phyloP scores from a whole-genome alignment of 371 early-diverging fungal genomes.

The Apophysomyces sp. region DNA sequence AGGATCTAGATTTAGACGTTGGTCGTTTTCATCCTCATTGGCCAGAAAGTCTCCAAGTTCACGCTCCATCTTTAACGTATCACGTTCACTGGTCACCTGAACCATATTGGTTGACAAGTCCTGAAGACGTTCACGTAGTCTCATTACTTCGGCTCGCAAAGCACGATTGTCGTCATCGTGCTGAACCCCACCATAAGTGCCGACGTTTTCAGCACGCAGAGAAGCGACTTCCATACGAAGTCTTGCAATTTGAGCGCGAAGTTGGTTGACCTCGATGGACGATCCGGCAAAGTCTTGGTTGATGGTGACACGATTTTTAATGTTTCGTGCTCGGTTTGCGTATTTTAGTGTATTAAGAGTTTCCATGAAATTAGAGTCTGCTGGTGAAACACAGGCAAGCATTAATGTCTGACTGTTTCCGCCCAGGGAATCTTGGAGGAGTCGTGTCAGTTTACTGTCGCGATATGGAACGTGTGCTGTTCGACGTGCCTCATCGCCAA shows the following conservation, averaged over 20 bases:
- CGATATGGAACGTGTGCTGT: constrained; percentile 91
- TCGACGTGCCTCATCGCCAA: constrained; percentile 70
- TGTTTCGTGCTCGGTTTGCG: constrained; percentile 85
- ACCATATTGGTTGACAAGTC: constrained; percentile 48
- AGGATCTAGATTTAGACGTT: background rate
- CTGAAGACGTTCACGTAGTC: constrained; percentile 57
- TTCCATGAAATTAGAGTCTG: constrained; percentile 80
- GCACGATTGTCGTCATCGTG: constrained; percentile 50
- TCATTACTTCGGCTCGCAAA: constrained; percentile 44
- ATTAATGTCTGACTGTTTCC: constrained; percentile 90
- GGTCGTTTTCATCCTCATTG: background rate
- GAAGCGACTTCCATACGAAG: constrained; percentile 59
- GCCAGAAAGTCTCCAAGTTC: constrained; percentile 15
- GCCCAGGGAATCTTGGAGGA: constrained; percentile 95
- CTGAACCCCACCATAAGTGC: constrained; percentile 11
- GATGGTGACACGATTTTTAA: constrained; percentile 79
- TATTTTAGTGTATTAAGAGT: constrained; percentile 89
- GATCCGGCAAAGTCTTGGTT: constrained; percentile 64
- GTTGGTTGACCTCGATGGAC: constrained; percentile 60
- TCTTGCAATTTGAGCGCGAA: constrained; percentile 62
- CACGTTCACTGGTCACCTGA: constrained; percentile 61
- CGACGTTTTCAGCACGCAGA: constrained; percentile 38
- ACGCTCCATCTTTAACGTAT: constrained; percentile 59
- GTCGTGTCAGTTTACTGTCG: constrained; percentile 95
- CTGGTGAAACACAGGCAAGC: constrained; percentile 89